Evolutionary conservation across 768 basidiomycete species (phyloP).

Genomic region (Russula virescens): DNA sequence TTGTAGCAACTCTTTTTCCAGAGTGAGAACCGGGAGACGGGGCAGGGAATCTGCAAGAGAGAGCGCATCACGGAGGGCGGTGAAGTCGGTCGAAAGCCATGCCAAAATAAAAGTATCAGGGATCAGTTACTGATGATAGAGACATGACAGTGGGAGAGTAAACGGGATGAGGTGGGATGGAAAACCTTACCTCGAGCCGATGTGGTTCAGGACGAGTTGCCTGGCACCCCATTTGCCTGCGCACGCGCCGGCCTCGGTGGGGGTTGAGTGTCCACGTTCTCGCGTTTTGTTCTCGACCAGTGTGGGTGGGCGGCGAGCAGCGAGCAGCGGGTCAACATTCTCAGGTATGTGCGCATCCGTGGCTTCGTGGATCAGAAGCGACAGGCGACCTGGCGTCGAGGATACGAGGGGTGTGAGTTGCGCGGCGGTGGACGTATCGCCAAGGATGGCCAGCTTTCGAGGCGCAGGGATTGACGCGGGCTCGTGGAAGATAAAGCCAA

Average conservation of each 20-base stretch:
- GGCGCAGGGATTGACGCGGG: conserved; percentile 30
- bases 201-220: conserved; percentile 69
- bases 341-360: conserved; percentile 68
- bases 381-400: conserved; percentile 26
- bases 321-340: conserved; percentile 45
- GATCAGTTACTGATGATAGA: neutral
- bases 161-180: conserved; percentile 19
- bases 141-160: too few species aligned
- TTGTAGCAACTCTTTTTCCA: conserved; percentile 37
- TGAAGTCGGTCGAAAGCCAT: too few species aligned
- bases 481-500: conserved; percentile 75
- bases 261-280: conserved; percentile 72
- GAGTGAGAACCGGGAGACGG: conserved; percentile 33
- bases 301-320: conserved; percentile 36
- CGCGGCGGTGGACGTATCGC: conserved; percentile 68
- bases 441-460: conserved; percentile 69
- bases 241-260: conserved; percentile 72
- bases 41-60: conserved; percentile 44
- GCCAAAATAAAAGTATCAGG: neutral
- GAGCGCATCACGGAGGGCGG: neutral
- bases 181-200: conserved; percentile 51
- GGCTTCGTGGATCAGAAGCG: conserved; percentile 81
- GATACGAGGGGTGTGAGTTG: conserved; percentile 47
- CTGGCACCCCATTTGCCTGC: conserved; percentile 56
- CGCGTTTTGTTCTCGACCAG: conserved; percentile 37